Percentiles rank a stretch among this genome's conserved stretches.
Evolutionary conservation across 208 protist species (phyloP).

Genomic region (Wallacemonas sp.): DNA sequence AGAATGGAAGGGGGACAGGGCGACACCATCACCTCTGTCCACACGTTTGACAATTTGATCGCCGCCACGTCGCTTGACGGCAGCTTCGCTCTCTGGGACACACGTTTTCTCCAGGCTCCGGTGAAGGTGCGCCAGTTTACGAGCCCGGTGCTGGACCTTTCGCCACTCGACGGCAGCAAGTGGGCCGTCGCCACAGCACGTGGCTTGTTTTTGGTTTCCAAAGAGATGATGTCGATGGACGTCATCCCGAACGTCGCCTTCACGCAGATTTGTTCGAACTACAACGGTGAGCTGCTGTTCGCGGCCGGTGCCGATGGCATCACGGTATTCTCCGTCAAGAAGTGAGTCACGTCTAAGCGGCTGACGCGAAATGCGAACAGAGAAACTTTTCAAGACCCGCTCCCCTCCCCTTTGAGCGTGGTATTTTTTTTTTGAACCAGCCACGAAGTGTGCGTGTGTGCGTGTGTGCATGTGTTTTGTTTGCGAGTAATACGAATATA

Average conservation of each 20-base stretch:
- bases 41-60: slow-evolving; percentile 48
- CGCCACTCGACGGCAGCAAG: slow-evolving; percentile 27
- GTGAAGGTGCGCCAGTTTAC: slow-evolving; percentile 34
- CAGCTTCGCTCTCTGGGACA: slow-evolving; percentile 67
- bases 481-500: too few species aligned
- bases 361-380: too few species aligned
- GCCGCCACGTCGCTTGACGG: slow-evolving; percentile 70
- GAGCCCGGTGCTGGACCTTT: slow-evolving; percentile 53
- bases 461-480: background rate
- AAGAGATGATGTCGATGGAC: slow-evolving; percentile 39
- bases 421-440: background rate
- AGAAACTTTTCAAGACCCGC: too few species aligned
- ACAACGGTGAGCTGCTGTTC: slow-evolving; percentile 38
- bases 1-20: slow-evolving; percentile 32
- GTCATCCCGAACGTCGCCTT: slow-evolving; percentile 42
- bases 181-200: slow-evolving; percentile 60
- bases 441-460: background rate
- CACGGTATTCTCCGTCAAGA: slow-evolving; percentile 25
- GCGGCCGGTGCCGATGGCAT: slow-evolving; percentile 32
- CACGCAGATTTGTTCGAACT: slow-evolving; percentile 39
- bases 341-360: too few species aligned
- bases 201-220: slow-evolving; percentile 50
- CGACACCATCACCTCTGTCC: slow-evolving; percentile 70
- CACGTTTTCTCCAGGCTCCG: slow-evolving; percentile 48
- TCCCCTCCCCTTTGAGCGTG: slow-evolving; percentile 10